phyloP scores from a whole-genome alignment of 306 rosid species.

The Corylus heterophylla region DNA sequence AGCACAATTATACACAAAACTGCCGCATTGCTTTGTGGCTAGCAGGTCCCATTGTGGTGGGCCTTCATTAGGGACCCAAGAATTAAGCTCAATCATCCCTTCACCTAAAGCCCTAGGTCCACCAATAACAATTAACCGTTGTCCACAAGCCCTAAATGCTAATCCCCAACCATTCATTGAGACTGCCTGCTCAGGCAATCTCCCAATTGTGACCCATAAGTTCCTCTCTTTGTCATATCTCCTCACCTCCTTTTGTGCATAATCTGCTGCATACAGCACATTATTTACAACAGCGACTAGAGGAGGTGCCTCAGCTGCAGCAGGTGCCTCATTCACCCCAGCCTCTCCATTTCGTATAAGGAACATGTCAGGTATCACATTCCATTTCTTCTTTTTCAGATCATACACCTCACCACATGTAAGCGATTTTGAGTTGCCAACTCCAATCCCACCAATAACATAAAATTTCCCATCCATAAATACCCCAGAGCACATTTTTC shows the following conservation, averaged over 20 bases:
- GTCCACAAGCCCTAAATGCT: constrained; percentile 74
- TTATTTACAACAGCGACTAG: constrained; percentile 79
- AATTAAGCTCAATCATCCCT: constrained; percentile 46
- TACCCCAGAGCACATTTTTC: constrained; percentile 69
- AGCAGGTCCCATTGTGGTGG: constrained; percentile 58
- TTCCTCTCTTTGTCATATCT: constrained; percentile 47
- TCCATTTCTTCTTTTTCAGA: constrained; percentile 54
- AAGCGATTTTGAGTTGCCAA: constrained; percentile 27
- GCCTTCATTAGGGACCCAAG: constrained; percentile 56
- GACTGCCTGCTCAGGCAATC: constrained; percentile 49
- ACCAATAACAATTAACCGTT: constrained; percentile 56
- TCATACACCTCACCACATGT: constrained; percentile 72
- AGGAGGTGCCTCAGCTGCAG: constrained; percentile 70
- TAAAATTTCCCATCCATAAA: constrained; percentile 70
- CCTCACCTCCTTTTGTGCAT: constrained; percentile 41
- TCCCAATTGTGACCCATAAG: constrained; percentile 53
- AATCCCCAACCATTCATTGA: constrained; percentile 73
- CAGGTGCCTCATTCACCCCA: constrained; percentile 27
- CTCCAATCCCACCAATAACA: constrained; percentile 67
- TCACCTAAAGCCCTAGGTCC: constrained; percentile 37
- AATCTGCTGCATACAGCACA: constrained; percentile 68
- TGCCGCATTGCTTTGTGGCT: constrained; percentile 40
- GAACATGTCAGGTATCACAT: constrained; percentile 63
- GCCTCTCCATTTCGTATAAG: constrained; percentile 39
- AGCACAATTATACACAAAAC: constrained; percentile 71